Conservation (phyloP, 257 asterid genomes). For the Solanum chmielewskii region DNA sequence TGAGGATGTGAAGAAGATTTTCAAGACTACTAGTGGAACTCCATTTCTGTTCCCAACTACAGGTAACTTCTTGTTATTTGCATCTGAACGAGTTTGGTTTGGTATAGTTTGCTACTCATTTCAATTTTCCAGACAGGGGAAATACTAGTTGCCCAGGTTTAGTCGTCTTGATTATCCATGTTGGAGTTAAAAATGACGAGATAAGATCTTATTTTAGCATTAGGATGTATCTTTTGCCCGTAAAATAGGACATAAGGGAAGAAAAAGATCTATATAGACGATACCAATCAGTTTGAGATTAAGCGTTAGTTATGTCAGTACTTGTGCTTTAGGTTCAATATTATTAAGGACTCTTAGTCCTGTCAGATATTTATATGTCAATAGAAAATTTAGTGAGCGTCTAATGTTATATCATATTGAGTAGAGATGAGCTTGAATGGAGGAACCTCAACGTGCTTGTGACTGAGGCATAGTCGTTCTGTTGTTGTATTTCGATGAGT, state of each 20-base stretch:
- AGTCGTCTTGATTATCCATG: not conserved
- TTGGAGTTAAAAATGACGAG: not conserved
- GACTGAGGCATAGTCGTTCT: not conserved
- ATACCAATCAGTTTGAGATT: not conserved
- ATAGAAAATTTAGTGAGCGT: not conserved
- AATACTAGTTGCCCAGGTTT: not conserved
- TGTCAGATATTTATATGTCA: not conserved
- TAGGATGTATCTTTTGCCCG: not conserved
- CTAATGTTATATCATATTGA: too few relatives aligned
- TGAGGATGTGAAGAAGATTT: conserved; percentile 92
- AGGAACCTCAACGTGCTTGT: not conserved
- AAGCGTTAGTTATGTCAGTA: not conserved
- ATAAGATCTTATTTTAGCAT: not conserved
- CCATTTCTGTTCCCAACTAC: conserved; percentile 94
- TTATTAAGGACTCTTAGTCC: not conserved
- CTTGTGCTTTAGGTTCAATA: not conserved
- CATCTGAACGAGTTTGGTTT: not conserved
- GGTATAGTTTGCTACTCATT: not conserved
- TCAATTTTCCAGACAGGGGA: not conserved
- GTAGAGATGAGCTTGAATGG: not conserved
- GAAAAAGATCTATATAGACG: not conserved
- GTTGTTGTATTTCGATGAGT: not conserved
- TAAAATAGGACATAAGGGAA: not conserved
- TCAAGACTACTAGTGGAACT: conserved; percentile 88
- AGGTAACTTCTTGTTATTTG: conserved; percentile 24